Base-by-base conservation (phyloP, 768 basidiomycete genomes). In the Coprinopsis sp. region DNA sequence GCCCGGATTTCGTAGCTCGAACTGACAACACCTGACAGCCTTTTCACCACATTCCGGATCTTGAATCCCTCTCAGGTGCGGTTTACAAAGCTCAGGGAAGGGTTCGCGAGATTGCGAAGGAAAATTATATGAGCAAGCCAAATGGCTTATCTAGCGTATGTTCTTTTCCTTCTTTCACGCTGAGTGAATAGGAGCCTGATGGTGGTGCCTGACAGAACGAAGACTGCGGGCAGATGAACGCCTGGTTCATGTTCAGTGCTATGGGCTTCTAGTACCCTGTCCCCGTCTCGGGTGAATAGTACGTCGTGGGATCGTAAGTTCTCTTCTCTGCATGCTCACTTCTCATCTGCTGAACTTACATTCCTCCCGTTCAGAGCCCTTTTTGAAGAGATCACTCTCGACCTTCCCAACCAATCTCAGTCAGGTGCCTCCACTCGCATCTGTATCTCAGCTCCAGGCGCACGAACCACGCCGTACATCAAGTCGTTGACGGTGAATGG, bases 221-320 rank as follows among this genome's bases (percentile, higher is more conserved):
- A 60, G 89, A 92, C 58, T 91, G 88, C 52, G 88, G 89, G 1
- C 89, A 92, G 60, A 91, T 91, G 89, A 87, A 84, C 55, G 85
- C 88, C 0, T 91, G 89, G 89, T 91, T 83, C 54, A 73, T 91
- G 12, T 91, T 89, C 66, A 83, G 79, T 39, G 79, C 87, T 0
- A 72, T 92, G 63, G 88, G 89, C 1, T 87, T 91, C 62, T 91
- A 91, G 54, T 87, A 86, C 30, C 87, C 91, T 31, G 83, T 90
- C 58, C 89, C 89, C 0, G 84, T 84, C 0, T 85, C 83, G 0
- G 81, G 77, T 2, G 77, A 79, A 55, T n/a, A n/a, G n/a, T 91
- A 91, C 50, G 70, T 89, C 47, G 70, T 92, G 36, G 89, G 88
- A 52, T 79, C 81, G 85, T 84, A 57, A 36, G 76, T 71, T 11